Conservation (phyloP, 2,329 filamentous ascomycete genomes). For the Emericellopsis atlantica region DNA sequence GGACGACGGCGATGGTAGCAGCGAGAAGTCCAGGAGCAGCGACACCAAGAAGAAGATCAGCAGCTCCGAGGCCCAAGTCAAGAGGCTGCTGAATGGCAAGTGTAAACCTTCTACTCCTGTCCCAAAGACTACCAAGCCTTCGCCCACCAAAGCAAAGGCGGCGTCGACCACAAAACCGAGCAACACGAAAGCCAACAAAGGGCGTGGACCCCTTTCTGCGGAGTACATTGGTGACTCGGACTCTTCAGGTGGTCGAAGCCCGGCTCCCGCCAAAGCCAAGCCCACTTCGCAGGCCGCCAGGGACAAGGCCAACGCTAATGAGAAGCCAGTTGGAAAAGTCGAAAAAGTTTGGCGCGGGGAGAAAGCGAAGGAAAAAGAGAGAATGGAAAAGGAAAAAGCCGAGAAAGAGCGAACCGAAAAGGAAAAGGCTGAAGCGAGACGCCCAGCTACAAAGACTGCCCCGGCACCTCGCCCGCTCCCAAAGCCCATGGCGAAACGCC, state of each 20-base stretch:
- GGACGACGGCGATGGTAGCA: conserved; percentile 19
- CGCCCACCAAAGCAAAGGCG: conserved; percentile 28
- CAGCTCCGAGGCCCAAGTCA: conserved; percentile 41
- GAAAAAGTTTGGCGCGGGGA: too few species aligned
- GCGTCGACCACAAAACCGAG: conserved; percentile 2
- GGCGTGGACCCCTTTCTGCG: conserved; percentile 33
- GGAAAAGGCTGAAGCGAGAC: conserved; percentile 17
- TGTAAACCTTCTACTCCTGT: conserved; percentile 13
- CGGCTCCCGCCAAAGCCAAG: conserved; percentile 12
- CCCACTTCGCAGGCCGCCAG: conserved; percentile 8
- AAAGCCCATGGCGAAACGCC: conserved; percentile 33
- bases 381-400: conserved; percentile 6
- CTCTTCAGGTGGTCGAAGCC: conserved; percentile 36
- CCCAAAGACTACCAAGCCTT: conserved; percentile 17
- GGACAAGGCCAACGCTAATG: conserved; percentile 11
- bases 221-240: conserved; percentile 45
- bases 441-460: conserved; percentile 15
- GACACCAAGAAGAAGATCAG: conserved; percentile 43
- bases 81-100: conserved; percentile 32
- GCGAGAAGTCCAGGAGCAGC: conserved; percentile 17
- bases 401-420: conserved; percentile 16
- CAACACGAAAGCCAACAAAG: conserved; percentile 24
- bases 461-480: conserved; percentile 7
- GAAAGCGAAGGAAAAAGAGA: too few species aligned
- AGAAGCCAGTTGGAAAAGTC: conserved; percentile 10